Conservation (phyloP, 2,329 filamentous ascomycete species). For the Aspergillus sp. region DNA sequence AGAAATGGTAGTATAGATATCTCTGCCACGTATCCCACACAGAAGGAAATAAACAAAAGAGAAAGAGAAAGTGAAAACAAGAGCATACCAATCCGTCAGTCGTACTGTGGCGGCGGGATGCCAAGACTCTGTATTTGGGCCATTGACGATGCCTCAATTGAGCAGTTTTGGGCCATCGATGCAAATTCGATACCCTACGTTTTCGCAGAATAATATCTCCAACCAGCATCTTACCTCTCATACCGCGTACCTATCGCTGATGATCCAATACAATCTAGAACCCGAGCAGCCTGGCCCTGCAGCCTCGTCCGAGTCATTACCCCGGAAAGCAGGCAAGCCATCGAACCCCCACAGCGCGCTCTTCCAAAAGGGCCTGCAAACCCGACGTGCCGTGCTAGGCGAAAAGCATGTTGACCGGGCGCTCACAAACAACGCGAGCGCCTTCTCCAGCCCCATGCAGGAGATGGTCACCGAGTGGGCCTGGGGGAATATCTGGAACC, state of each 20-base stretch:
- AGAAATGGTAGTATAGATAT: neutral
- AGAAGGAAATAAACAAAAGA: neutral
- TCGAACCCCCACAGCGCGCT: conserved; percentile 24
- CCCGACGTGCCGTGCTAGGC: conserved; percentile 62
- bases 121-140: neutral
- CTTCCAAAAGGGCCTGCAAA: conserved; percentile 61
- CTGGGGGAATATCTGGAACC: conserved; percentile 65
- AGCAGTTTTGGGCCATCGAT: neutral
- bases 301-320: conserved; percentile 46
- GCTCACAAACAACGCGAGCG: conserved; percentile 55
- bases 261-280: neutral
- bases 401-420: conserved; percentile 60
- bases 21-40: neutral
- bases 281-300: neutral
- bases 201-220: neutral
- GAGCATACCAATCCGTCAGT: neutral
- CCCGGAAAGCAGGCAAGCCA: conserved; percentile 10
- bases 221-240: neutral
- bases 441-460: conserved; percentile 62
- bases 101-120: neutral
- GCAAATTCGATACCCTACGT: neutral
- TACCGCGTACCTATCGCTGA: neutral
- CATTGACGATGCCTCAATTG: neutral
- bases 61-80: neutral
- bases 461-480: conserved; percentile 64